A percentile compares a stretch with the other conserved stretches of the same genome.
These are phyloP conservation scores for Lachancea mirantina DNA, from an alignment of 805 yeast species.

Conservation along the genomic window DNA sequence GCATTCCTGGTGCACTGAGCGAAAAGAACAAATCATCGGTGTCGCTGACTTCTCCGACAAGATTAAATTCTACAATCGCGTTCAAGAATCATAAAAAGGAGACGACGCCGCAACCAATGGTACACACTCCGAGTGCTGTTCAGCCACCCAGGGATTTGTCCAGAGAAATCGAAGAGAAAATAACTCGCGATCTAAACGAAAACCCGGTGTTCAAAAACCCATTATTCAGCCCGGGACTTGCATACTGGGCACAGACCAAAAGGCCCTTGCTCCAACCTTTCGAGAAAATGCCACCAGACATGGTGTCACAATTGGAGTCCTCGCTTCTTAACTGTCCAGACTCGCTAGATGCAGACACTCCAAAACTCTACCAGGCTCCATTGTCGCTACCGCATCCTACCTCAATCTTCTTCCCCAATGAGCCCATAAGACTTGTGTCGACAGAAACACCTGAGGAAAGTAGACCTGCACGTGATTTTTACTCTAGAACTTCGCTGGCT, in stretches of 20 bases:
- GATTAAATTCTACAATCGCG: slow-evolving; percentile 4
- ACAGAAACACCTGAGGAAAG: slow-evolving; percentile 5
- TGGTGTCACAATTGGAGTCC: slow-evolving; percentile 47
- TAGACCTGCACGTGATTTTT: slow-evolving; percentile 20
- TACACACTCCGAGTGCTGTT: slow-evolving; percentile 10
- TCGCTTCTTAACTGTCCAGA: slow-evolving; percentile 89
- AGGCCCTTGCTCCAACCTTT: slow-evolving; percentile 25
- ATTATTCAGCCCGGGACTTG: slow-evolving; percentile 26
- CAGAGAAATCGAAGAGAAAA: slow-evolving; percentile 22
- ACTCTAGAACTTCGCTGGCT: slow-evolving; percentile 38
- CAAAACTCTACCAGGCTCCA: slow-evolving; percentile 45
- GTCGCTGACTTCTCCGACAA: slow-evolving; percentile 12
- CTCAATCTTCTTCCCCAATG: slow-evolving; percentile 75
- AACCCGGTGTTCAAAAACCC: slow-evolving; percentile 25
- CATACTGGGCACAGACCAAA: slow-evolving; percentile 26
- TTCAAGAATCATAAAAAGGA: slow-evolving; percentile 2
- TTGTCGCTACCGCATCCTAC: slow-evolving; percentile 86
- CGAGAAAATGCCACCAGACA: slow-evolving; percentile 23
- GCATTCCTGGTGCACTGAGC: background rate
- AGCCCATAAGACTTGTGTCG: slow-evolving; percentile 31
- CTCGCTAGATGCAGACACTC: slow-evolving; percentile 85
- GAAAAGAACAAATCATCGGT: slow-evolving; percentile 1
- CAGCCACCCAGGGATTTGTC: slow-evolving; percentile 25
- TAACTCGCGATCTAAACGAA: slow-evolving; percentile 19
- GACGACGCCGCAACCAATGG: slow-evolving; percentile 11